These are phyloP conservation scores for Fusarium sarcochroum DNA, from an alignment of 2,329 filamentous ascomycete genomes.

Conservation along the genomic window DNA sequence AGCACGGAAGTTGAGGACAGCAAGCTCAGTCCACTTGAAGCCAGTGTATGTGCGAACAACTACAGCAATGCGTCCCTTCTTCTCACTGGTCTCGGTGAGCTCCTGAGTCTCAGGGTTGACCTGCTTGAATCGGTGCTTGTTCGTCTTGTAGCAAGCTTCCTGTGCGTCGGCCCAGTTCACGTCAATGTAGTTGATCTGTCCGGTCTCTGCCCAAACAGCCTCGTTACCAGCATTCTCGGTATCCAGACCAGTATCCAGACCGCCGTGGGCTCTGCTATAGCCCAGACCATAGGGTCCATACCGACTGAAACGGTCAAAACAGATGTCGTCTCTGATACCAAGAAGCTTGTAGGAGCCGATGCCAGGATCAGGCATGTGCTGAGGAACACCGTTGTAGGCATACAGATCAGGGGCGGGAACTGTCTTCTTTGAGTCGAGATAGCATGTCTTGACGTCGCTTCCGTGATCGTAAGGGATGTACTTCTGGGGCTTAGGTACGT, in stretches of 20 bases:
- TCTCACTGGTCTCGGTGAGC: constrained; percentile 51
- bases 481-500: constrained; percentile 60
- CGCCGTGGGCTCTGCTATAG: constrained; percentile 81
- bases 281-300: constrained; percentile 89
- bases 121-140: constrained; percentile 71
- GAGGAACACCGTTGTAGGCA: constrained; percentile 78
- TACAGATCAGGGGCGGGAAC: constrained; percentile 73
- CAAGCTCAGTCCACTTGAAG: constrained; percentile 83
- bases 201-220: constrained; percentile 67
- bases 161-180: constrained; percentile 71
- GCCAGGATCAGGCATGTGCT: constrained; percentile 82
- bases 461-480: constrained; percentile 80
- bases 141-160: constrained; percentile 68
- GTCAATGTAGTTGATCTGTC: constrained; percentile 68
- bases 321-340: constrained; percentile 82
- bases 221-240: constrained; percentile 78
- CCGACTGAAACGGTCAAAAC: constrained; percentile 89
- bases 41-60: constrained; percentile 85
- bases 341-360: constrained; percentile 83
- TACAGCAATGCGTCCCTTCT: constrained; percentile 76
- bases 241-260: constrained; percentile 78
- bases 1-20: constrained; percentile 84
- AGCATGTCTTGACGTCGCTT: constrained; percentile 71
- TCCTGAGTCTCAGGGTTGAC: constrained; percentile 57
- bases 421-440: constrained; percentile 71